Evolutionary conservation across 257 asterid species (phyloP).

Genomic region (Solanum megistacrolobum): DNA sequence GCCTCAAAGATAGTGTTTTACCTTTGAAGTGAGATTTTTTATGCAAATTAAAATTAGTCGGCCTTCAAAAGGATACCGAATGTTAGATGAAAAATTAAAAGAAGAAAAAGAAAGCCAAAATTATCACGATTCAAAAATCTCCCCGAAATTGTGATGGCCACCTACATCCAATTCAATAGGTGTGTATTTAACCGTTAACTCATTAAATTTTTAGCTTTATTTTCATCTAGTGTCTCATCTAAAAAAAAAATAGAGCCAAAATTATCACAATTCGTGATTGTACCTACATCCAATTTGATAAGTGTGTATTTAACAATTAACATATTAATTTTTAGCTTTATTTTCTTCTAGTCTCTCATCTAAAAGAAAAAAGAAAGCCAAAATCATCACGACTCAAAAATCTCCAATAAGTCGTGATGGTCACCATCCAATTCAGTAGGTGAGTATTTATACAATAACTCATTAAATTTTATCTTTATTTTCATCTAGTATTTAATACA

Average conservation of each 20-base stretch:
- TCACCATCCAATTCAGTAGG: neutral
- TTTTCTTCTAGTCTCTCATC: too few species aligned
- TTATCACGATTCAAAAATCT: neutral
- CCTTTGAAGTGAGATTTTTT: too few species aligned
- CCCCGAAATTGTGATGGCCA: neutral
- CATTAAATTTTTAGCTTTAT: too few species aligned
- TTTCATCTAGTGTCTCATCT: neutral
- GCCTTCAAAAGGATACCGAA: too few species aligned
- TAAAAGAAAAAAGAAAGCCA: too few species aligned
- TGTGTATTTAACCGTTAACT: too few species aligned
- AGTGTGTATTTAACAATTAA: too few species aligned
- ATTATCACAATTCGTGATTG: fast-evolving
- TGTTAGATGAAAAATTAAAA: too few species aligned
- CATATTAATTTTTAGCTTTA: too few species aligned
- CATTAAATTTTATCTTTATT: too few species aligned
- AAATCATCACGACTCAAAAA: neutral
- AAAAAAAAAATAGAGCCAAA: neutral
- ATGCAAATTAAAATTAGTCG: neutral
- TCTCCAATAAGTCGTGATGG: neutral
- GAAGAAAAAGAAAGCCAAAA: too few species aligned
- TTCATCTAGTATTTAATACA: neutral
- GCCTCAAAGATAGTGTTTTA: neutral
- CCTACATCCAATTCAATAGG: neutral
- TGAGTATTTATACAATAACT: too few species aligned
- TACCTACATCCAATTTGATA: neutral